Evolutionary conservation across 352 stramenopile species (phyloP).

Genomic region (Globisporangium lucens): DNA sequence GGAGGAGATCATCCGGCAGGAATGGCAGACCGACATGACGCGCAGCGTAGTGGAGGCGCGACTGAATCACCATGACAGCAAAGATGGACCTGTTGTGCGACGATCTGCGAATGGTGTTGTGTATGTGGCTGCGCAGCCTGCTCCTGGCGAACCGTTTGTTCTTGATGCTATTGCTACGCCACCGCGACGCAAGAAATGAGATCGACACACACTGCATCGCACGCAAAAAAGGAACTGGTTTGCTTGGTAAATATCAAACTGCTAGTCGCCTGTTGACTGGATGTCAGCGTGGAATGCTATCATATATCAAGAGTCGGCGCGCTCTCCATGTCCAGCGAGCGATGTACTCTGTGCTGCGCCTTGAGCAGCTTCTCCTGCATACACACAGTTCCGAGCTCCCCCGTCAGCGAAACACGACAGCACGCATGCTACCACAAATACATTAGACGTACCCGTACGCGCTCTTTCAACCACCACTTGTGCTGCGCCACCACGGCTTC

Average conservation of each 20-base stretch:
- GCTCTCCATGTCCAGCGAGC: conserved; percentile 6
- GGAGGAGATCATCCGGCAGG: conserved; percentile 41
- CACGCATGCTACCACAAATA: neutral
- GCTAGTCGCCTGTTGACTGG: neutral
- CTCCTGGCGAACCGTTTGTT: conserved; percentile 20
- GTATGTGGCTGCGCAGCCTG: conserved; percentile 32
- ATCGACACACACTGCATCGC: neutral
- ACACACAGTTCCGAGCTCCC: neutral
- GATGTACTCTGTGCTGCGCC: conserved; percentile 12
- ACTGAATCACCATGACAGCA: conserved; percentile 58
- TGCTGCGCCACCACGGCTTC: neutral
- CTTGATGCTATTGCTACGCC: conserved; percentile 35
- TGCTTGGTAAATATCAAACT: neutral
- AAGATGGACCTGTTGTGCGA: conserved; percentile 46
- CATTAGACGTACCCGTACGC: conserved; percentile 7
- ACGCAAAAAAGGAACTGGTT: neutral
- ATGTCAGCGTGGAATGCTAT: neutral
- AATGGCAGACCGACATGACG: conserved; percentile 66
- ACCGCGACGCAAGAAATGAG: conserved; percentile 16
- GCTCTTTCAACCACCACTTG: conserved; percentile 12
- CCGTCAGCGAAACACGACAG: neutral
- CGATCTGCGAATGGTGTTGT: conserved; percentile 52
- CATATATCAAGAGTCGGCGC: neutral
- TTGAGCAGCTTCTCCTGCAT: conserved; percentile 12
- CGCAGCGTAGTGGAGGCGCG: conserved; percentile 46